Percentiles rank a stretch among this genome's conserved stretches.
Evolutionary conservation across 306 rosid species (phyloP).

Genomic region (Quercus rubra): DNA sequence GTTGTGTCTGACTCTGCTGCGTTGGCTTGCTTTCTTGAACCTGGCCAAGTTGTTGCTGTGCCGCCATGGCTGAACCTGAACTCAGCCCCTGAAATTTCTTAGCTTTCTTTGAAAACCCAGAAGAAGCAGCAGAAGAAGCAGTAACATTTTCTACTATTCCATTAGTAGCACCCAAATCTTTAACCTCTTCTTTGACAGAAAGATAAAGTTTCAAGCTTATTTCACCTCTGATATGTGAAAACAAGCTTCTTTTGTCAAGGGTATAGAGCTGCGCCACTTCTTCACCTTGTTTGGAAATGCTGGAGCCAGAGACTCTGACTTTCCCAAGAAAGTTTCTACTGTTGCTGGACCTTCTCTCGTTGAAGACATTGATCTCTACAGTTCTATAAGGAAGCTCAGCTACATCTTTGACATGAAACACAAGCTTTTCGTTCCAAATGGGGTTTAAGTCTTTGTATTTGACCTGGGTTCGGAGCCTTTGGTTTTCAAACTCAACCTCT

Average conservation of each 20-base stretch:
- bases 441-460: conserved; percentile 58
- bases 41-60: conserved; percentile 23
- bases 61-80: conserved; percentile 29
- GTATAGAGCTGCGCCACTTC: conserved; percentile 35
- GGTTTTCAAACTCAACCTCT: conserved; percentile 56
- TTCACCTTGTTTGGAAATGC: conserved; percentile 44
- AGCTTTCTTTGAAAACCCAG: conserved; percentile 42
- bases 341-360: conserved; percentile 46
- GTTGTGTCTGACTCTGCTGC: conserved; percentile 28
- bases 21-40: conserved; percentile 26
- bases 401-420: conserved; percentile 38
- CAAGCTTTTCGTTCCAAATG: conserved; percentile 58
- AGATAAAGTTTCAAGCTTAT: conserved; percentile 53
- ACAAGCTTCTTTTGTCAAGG: conserved; percentile 56
- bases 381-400: conserved; percentile 59
- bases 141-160: conserved; percentile 21
- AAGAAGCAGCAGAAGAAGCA: conserved; percentile 14
- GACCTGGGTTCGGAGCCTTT: conserved; percentile 51
- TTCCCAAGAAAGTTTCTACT: conserved; percentile 57
- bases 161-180: conserved; percentile 18
- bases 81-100: conserved; percentile 38
- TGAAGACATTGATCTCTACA: conserved; percentile 51
- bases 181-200: conserved; percentile 25
- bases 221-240: conserved; percentile 62
- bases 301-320: conserved; percentile 55